A percentile compares a stretch with the other conserved stretches of the same genome.
Conservation (phyloP, 1,139 yeast species). For the Geotrichum fermentans region DNA sequence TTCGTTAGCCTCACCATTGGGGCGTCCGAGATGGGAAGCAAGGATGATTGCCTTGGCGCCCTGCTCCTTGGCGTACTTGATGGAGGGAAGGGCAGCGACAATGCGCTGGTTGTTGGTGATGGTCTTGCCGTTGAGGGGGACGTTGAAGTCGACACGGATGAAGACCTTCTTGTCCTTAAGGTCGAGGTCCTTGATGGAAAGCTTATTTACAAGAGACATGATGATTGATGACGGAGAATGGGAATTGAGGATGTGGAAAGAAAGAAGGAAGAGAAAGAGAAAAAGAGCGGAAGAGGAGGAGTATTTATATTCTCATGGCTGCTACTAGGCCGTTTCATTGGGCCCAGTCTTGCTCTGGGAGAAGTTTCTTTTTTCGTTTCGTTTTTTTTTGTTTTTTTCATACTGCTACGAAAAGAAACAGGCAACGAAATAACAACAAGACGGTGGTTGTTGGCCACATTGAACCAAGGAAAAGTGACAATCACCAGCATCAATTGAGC, state of each 20-base stretch:
- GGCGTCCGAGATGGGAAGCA: conserved; percentile 97
- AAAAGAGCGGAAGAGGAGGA: neutral
- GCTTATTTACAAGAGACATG: conserved; percentile 89
- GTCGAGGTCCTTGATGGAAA: conserved; percentile 84
- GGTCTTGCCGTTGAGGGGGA: conserved; percentile 89
- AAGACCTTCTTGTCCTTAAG: conserved; percentile 87
- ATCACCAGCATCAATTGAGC: no score
- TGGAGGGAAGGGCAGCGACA: conserved; percentile 96
- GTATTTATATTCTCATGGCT: conserved; percentile 13
- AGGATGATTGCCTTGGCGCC: conserved; percentile 79
- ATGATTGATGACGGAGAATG: neutral
- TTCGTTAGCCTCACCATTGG: conserved; percentile 79
- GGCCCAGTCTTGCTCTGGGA: no score
- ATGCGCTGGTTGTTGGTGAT: conserved; percentile 98
- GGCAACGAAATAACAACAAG: no score
- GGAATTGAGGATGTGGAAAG: neutral
- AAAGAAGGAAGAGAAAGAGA: conserved; percentile 4
- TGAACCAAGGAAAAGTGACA: no score
- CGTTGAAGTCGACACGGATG: conserved; percentile 94
- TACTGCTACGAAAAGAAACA: no score
- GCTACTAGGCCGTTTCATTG: no score
- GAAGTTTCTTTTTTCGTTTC: no score
- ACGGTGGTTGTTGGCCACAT: no score
- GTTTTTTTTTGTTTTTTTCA: neutral
- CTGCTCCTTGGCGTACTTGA: conserved; percentile 82